Percentiles rank a stretch among this genome's conserved stretches.
Conservation (phyloP, 768 basidiomycete species). For the Steccherinum ochraceum region DNA sequence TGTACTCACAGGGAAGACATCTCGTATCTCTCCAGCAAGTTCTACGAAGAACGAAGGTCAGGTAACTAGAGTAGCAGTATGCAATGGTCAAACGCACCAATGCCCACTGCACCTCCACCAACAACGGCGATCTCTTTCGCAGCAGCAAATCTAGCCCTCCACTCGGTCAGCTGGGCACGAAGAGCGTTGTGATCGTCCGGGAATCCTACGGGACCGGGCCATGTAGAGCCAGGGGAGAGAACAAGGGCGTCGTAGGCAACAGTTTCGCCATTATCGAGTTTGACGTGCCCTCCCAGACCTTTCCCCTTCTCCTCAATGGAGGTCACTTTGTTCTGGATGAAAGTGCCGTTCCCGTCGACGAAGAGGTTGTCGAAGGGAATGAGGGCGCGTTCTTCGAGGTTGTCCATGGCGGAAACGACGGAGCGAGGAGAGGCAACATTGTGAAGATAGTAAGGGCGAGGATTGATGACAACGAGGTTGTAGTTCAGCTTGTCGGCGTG, state of each 20-base stretch:
- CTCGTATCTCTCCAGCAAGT: too few species aligned
- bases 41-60: too few species aligned
- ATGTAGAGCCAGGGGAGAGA: constrained; percentile 49
- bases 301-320: constrained; percentile 24
- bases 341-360: too few species aligned
- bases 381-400: constrained; percentile 36
- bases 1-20: too few species aligned
- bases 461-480: constrained; percentile 47
- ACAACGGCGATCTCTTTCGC: constrained; percentile 25
- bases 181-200: constrained; percentile 27
- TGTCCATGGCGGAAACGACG: constrained; percentile 35
- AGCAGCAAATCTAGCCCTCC: constrained; percentile 23
- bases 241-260: constrained; percentile 50
- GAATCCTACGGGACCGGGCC: constrained; percentile 42
- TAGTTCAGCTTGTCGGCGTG: constrained; percentile 34
- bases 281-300: constrained; percentile 36
- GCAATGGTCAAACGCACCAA: too few species aligned
- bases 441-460: constrained; percentile 41
- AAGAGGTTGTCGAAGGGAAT: constrained; percentile 46
- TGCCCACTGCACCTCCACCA: constrained; percentile 30
- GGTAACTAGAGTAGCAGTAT: too few species aligned
- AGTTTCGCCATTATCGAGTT: constrained; percentile 40
- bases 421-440: constrained; percentile 46
- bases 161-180: constrained; percentile 15
- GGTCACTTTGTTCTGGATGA: constrained; percentile 26